Conservation (phyloP, 2,329 filamentous ascomycete genomes). For the Scorias spongiosa region DNA sequence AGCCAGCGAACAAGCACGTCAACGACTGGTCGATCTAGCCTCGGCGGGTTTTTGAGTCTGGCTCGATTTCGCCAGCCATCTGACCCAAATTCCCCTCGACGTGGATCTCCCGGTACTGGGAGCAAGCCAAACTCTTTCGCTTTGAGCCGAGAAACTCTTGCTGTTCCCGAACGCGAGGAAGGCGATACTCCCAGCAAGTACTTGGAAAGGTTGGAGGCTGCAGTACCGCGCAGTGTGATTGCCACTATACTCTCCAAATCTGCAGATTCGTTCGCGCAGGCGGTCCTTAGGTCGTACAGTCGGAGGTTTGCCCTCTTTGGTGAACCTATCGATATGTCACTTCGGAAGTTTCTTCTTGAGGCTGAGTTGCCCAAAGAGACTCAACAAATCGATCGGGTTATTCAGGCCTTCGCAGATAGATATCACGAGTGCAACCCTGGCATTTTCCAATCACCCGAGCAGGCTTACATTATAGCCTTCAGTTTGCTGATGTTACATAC, state of each 20-base stretch:
- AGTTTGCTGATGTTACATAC: slow-evolving; percentile 93
- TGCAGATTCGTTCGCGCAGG: slow-evolving; percentile 67
- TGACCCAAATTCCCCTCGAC: slow-evolving; percentile 49
- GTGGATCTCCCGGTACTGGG: slow-evolving; percentile 56
- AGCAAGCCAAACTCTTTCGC: slow-evolving; percentile 79
- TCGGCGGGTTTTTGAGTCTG: slow-evolving; percentile 74
- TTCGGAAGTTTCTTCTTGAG: slow-evolving; percentile 90
- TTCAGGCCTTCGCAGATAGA: slow-evolving; percentile 87
- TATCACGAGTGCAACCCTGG: slow-evolving; percentile 98
- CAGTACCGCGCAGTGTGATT: slow-evolving; percentile 66
- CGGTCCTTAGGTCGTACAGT: slow-evolving; percentile 88
- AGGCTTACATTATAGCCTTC: slow-evolving; percentile 97
- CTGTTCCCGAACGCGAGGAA: slow-evolving; percentile 65
- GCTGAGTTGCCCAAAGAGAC: slow-evolving; percentile 93
- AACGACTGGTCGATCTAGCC: slow-evolving; percentile 63
- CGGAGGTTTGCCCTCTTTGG: slow-evolving; percentile 88
- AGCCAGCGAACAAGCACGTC: slow-evolving; percentile 62
- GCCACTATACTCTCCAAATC: slow-evolving; percentile 74
- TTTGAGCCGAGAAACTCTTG: slow-evolving; percentile 52
- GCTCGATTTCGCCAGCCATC: slow-evolving; percentile 67
- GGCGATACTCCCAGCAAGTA: slow-evolving; percentile 86
- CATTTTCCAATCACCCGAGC: slow-evolving; percentile 77
- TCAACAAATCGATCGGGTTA: slow-evolving; percentile 87
- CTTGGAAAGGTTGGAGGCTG: slow-evolving; percentile 65
- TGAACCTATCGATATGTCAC: slow-evolving; percentile 94